Evolutionary conservation across 2,329 filamentous ascomycete genomes (phyloP), one percentile per base, ranked within the genome.

Genomic region (Cercospora beticola): DNA sequence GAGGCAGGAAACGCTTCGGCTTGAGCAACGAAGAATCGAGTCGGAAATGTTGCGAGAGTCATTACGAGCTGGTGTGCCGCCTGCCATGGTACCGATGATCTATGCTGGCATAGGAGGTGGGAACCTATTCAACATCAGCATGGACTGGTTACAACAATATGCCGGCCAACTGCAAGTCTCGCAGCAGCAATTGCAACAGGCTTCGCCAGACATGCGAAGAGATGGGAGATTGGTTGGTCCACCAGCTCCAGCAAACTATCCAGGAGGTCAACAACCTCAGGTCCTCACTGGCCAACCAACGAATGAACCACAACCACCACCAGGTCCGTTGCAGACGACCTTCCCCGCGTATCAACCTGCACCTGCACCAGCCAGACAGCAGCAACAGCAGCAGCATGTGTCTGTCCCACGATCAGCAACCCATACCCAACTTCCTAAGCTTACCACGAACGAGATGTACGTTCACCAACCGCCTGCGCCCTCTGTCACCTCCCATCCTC

Each of bases 11-110:
- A 79, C 78, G 18, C 76, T 83, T 59, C 77, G 79, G 69, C 77
- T 85, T 57, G 84, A 86, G 74, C 83, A 85, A 72, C 82, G 84
- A 63, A 82, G 82, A 67, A 83, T 86, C 67, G 84, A 86, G 74
- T 82, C 84, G 73, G 80, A 81, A 18, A 85, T 86, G 81, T 76
- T 86, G 69, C 80, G 82, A 59, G 84, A 86, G 68, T 84, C 84
- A 18, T 81, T 86, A 75, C 81, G 82, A 69, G 82, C 83, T 62
- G 84, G 83, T 64, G 78, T 86, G 49, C 84, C 84, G 46, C 83
- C 84, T 67, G 79, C 83, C 33, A 80, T 86, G 57, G 81, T 86
- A 18, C 84, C 84, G 36, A 82, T 86, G 69, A 85, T 86, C 71
- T 86, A 86, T 74, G 83, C 83, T 64, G 84, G 84, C 40, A 83